Evolutionary conservation across 768 basidiomycete species (phyloP).

Genomic region (Nidularia pulvinata): DNA sequence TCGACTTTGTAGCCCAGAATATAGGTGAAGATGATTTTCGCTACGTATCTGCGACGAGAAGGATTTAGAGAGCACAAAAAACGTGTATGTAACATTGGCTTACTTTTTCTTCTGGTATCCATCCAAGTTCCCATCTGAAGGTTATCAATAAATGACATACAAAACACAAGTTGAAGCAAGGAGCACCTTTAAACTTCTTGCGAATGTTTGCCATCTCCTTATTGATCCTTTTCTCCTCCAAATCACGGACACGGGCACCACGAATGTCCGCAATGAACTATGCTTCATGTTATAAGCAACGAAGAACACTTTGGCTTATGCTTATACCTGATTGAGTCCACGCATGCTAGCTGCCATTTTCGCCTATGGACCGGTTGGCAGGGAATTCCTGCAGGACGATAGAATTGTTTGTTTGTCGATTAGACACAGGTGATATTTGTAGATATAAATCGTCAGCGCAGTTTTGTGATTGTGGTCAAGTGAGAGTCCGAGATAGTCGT

Average conservation of each 20-base stretch:
- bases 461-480: too few relatives aligned
- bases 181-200: conserved; percentile 94
- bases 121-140: conserved; percentile 78
- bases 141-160: background rate
- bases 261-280: conserved; percentile 99
- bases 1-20: conserved; percentile 99
- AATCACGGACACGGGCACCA: conserved; percentile 92
- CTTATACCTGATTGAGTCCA: conserved; percentile 83
- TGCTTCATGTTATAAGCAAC: background rate
- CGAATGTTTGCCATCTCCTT: conserved; percentile 99
- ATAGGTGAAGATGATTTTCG: conserved; percentile 99
- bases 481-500: too few relatives aligned
- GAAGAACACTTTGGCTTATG: background rate
- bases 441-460: too few relatives aligned
- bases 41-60: conserved; percentile 75
- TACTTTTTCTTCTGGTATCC: conserved; percentile 95
- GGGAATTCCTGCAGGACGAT: too few relatives aligned
- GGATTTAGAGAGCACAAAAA: background rate
- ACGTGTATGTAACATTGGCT: conserved; percentile 13
- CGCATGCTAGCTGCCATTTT: conserved; percentile 91
- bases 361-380: background rate
- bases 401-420: too few relatives aligned
- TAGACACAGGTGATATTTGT: too few relatives aligned
- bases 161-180: conserved; percentile 1
- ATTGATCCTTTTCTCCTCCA: conserved; percentile 99